Evolutionary conservation across 1,284 basidiomycete genomes (phyloP), one percentile per base, ranked within the genome.

Genomic region (Veloboletus limbatus): DNA sequence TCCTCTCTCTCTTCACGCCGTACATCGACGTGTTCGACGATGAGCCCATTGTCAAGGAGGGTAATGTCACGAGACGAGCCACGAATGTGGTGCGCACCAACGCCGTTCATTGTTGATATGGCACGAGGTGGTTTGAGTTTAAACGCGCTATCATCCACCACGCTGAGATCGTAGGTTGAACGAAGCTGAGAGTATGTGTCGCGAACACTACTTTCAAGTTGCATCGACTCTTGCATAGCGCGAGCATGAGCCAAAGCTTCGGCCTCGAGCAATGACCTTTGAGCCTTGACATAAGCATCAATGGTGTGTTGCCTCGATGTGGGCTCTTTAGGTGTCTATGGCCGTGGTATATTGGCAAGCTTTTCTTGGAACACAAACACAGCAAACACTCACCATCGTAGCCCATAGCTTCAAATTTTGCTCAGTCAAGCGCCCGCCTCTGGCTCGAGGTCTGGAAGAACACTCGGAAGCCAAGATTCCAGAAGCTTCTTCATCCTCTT

Each of bases 391-490:
- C 55, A 95, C 94, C 71, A 96, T 82, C 47, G 80, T 85, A 43
- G 91, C 75, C 85, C 94, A 94, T 24, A 93, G 66, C 68, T 88
- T 93, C 57, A 99, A 69, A 61, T 90, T 87, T 54, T 81, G 79
- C 64, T 92, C 88, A 0, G 85, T 85, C 56, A 94, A 69, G 48
- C 73, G 75, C 31, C 81, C 85, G n/a, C 86, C 87, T 53, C 71
- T 77, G 22, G 79, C 74, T 34, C 81, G 71, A 5, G 83, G 82
- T 48, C 82, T 73, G 14, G 73, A 70, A 14, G 77, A 71, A 56
- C 76, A 75, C 35, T 76, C 74, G 25, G 70, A 62, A 44, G 56
- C 65, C 13, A 75, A 55, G 11, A 73, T 48, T 17, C 81, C 82
- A 8, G 67, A 66, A 2, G 67, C 67, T 52, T 80, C 79, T 46